Evolutionary conservation across 306 rosid genomes (phyloP).

Genomic region (Elaeagnus macrophylla): DNA sequence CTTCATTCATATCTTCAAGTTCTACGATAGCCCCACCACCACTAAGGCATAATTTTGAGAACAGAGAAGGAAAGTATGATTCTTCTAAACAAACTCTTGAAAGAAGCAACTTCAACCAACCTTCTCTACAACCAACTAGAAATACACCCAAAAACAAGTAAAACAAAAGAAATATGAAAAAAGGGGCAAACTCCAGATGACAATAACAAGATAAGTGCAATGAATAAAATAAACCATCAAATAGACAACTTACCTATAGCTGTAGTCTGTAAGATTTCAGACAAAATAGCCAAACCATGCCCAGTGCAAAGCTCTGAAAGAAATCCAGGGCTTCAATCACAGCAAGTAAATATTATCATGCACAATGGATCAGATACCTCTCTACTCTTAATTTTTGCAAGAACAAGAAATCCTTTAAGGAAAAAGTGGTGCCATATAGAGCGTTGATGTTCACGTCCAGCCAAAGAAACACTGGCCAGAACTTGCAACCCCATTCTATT

Average conservation of each 20-base stretch:
- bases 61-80: slow-evolving; percentile 37
- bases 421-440: slow-evolving; percentile 48
- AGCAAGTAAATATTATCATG: slow-evolving; percentile 52
- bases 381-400: slow-evolving; percentile 33
- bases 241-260: slow-evolving; percentile 33
- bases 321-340: slow-evolving; percentile 44
- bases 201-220: neutral
- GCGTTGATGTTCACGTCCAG: slow-evolving; percentile 53
- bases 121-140: slow-evolving; percentile 58
- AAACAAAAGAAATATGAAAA: neutral
- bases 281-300: slow-evolving; percentile 38
- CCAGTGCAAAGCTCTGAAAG: slow-evolving; percentile 28
- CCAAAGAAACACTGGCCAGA: slow-evolving; percentile 68
- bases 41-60: slow-evolving; percentile 22
- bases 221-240: too few relatives aligned
- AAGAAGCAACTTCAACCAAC: slow-evolving; percentile 64
- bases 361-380: slow-evolving; percentile 60
- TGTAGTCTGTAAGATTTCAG: slow-evolving; percentile 47
- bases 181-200: neutral
- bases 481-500: slow-evolving; percentile 58
- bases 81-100: slow-evolving; percentile 55
- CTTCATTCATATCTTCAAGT: neutral
- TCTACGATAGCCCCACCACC: slow-evolving; percentile 13
- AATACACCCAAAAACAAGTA: neutral
- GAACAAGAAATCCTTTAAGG: slow-evolving; percentile 29